Evolutionary conservation across 169 alveolate species (phyloP).

Genomic region (Plasmodium relictum): DNA sequence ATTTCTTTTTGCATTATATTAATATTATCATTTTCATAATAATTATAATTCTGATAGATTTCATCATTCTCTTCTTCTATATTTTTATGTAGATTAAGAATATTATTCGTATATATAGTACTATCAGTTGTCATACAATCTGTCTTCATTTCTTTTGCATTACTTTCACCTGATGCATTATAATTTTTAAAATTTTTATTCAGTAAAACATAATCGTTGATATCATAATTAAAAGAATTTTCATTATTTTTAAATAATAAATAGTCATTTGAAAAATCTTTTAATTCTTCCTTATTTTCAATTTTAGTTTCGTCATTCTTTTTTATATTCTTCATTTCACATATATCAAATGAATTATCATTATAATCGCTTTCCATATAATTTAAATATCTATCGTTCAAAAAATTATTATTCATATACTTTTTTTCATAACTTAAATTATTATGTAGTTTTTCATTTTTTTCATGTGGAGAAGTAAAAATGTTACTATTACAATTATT

Average conservation of each 20-base stretch:
- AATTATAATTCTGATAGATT: not conserved
- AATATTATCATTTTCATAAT: slow-evolving; percentile 26
- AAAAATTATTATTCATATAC: not conserved
- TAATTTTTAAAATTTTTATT: slow-evolving; percentile 14
- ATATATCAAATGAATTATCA: not conserved
- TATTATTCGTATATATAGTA: slow-evolving; percentile 18
- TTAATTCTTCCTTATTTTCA: slow-evolving; percentile 11
- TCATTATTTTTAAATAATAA: slow-evolving; percentile 1
- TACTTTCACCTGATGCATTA: not conserved
- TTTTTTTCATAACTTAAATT: slow-evolving; percentile 6
- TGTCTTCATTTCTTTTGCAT: slow-evolving; percentile 10
- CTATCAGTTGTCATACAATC: slow-evolving; percentile 14
- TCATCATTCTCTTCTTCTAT: slow-evolving; percentile 29
- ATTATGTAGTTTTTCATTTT: not conserved
- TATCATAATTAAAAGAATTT: not conserved
- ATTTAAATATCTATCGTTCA: slow-evolving; percentile 13
- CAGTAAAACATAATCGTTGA: not conserved
- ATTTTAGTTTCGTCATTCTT: not conserved
- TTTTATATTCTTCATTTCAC: not conserved
- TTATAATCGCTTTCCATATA: not conserved
- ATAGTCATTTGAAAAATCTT: not conserved
- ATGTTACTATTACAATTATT: slow-evolving; percentile 2
- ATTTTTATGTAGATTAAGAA: slow-evolving; percentile 7
- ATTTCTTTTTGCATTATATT: not conserved
- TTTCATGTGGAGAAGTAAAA: not conserved